Evolutionary conservation across 1,284 basidiomycete genomes (phyloP).

Genomic region (Moesziomyces sp.): DNA sequence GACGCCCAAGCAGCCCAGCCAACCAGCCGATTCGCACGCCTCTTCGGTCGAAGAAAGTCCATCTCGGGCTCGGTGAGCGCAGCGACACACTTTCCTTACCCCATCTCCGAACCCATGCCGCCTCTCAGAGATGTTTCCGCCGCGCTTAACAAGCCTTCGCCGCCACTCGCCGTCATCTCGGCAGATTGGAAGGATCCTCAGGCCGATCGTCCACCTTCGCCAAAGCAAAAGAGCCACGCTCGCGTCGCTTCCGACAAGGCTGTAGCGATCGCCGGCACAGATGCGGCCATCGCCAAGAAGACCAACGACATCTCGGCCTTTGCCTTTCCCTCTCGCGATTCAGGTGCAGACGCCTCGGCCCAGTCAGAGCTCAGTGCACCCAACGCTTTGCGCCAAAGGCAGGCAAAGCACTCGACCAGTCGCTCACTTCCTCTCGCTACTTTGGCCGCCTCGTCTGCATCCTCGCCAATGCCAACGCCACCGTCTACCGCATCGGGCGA

Average conservation of each 20-base stretch:
- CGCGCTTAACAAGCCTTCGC: constrained; percentile 12
- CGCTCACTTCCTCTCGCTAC: constrained; percentile 22
- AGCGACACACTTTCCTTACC: background rate
- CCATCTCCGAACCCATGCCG: constrained; percentile 15
- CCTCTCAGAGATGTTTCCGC: constrained; percentile 8
- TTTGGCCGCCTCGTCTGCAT: constrained; percentile 12
- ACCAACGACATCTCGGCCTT: constrained; percentile 16
- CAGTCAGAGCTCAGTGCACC: background rate
- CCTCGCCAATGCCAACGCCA: constrained; percentile 4
- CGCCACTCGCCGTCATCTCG: constrained; percentile 31
- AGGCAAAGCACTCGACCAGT: constrained; percentile 23
- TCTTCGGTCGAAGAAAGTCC: constrained; percentile 40
- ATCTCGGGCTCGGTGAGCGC: constrained; percentile 13
- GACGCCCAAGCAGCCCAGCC: constrained; percentile 1
- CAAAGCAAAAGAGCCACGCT: background rate
- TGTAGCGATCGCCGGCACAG: too few relatives aligned
- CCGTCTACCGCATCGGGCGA: constrained; percentile 1
- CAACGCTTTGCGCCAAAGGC: constrained; percentile 1
- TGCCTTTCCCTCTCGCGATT: constrained; percentile 22
- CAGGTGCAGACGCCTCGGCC: constrained; percentile 11
- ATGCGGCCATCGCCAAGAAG: background rate
- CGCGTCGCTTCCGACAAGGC: too few relatives aligned
- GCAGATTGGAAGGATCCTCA: constrained; percentile 8
- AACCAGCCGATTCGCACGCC: constrained; percentile 16
- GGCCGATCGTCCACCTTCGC: background rate